Evolutionary conservation across 371 early-diverging fungal species (phyloP), one percentile per base, ranked within the genome.

Genomic region (Syncephalastrum sp.): DNA sequence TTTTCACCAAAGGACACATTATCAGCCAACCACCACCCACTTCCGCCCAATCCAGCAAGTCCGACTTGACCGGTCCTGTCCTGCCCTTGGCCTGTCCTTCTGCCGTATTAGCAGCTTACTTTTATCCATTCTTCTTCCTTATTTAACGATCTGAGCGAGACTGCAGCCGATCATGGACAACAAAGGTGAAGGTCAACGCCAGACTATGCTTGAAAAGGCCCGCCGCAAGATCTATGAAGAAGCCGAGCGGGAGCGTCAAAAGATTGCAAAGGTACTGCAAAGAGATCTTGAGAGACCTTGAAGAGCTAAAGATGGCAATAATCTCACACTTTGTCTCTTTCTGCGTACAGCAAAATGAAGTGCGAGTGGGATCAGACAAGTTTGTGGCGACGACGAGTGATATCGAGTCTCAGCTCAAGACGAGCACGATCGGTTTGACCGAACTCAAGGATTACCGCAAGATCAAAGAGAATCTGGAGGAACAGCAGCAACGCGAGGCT

Each of bases 381-480:
- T 95, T 94, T 61, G 91, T 93, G 3, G 65, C 87, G 5, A 88
- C 93, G 47, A 80, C 83, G 29, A 88, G 83, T 47, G 83, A 82
- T 59, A 86, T 90, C 12, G 96, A 97, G 59, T 82, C 83, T 42
- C 88, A 89, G 47, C 83, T 97, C 47, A 95, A 93, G 65, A 83
- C 82, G 42, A 87, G 89, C 54, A 95, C 97, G 3, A 82, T 95
- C 48, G 97, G 97, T 53, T 75, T 97, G 33, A 95, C 95, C 2
- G 79, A 88, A 59, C 77, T 95, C 17, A 89, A 90, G 56, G 96
- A 97, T 56, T 97, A 95, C 65, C 84, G 91, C 59, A 86, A 91
- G 59, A 95, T 92, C 63, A 75, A 89, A 47, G 85, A 86, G 59
- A 86, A 86, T 50, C 70, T 94, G 13, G 90, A 91, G 63, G 89